phyloP scores from a whole-genome alignment of 345 rosid species.

The Sonneratia alba region DNA sequence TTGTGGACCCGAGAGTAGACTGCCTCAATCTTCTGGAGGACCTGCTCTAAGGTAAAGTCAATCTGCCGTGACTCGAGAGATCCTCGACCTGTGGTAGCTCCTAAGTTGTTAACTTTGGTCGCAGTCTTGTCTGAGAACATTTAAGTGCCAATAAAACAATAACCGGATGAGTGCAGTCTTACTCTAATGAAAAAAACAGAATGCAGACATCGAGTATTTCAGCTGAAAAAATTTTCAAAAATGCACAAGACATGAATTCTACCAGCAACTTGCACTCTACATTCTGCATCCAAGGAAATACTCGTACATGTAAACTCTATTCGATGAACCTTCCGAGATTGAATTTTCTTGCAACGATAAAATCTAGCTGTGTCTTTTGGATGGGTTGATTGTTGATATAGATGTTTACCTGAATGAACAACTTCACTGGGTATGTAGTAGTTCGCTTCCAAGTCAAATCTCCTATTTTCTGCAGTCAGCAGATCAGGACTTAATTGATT shows the following conservation, averaged over 20 bases:
- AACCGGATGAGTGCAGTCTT: background rate
- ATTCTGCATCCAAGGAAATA: background rate
- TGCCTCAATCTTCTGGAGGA: constrained; percentile 62
- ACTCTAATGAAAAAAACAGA: background rate
- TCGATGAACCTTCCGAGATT: background rate
- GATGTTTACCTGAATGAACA: constrained; percentile 30
- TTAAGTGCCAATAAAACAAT: constrained; percentile 14
- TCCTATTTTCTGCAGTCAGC: constrained; percentile 49
- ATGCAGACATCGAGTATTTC: background rate
- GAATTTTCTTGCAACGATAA: background rate
- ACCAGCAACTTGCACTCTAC: background rate
- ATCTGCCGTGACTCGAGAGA: constrained; percentile 38
- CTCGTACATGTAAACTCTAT: background rate
- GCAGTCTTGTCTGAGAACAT: constrained; percentile 28
- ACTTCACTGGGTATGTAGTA: constrained; percentile 47
- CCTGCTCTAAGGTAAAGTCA: constrained; percentile 44
- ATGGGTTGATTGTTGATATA: background rate
- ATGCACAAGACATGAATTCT: background rate
- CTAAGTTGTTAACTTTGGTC: constrained; percentile 28
- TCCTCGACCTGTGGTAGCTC: constrained; percentile 23
- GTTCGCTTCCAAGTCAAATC: constrained; percentile 46
- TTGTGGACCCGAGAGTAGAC: constrained; percentile 52
- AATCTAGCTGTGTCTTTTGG: background rate
- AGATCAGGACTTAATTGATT: background rate
- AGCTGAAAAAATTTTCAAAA: too few relatives aligned